Percentiles rank a stretch among this genome's conserved stretches.
Conservation (phyloP, 2,329 filamentous ascomycete species). For the Endoconidiophora laricicola region DNA sequence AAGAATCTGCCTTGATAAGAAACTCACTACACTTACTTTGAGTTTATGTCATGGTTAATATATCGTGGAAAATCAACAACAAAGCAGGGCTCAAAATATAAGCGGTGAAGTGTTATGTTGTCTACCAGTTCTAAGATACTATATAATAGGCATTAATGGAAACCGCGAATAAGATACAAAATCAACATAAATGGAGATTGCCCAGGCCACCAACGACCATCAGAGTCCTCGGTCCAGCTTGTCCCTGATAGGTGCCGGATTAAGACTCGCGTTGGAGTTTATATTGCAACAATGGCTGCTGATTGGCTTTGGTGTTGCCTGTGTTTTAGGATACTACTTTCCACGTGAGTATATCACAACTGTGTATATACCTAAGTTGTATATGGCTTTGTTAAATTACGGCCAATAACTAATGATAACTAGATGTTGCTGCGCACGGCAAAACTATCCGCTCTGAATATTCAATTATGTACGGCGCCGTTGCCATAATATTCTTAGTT, state of each 20-base stretch:
- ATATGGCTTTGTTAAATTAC: not conserved
- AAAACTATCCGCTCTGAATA: slow-evolving; percentile 36
- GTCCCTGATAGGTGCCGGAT: not conserved
- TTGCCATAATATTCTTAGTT: slow-evolving; percentile 53
- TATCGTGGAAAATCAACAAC: too few species aligned
- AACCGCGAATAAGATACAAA: too few species aligned
- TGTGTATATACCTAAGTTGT: not conserved
- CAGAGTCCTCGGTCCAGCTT: too few species aligned
- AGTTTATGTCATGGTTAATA: too few species aligned
- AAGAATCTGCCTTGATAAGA: too few species aligned
- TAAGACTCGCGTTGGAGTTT: not conserved
- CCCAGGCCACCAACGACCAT: too few species aligned
- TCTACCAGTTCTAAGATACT: too few species aligned
- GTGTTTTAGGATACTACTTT: slow-evolving; percentile 30
- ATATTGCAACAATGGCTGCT: slow-evolving; percentile 47
- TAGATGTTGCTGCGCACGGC: slow-evolving; percentile 32
- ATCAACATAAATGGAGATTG: too few species aligned
- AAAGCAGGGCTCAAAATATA: too few species aligned
- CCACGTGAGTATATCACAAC: slow-evolving; percentile 22
- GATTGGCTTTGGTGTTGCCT: slow-evolving; percentile 39
- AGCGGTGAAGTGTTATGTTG: too few species aligned
- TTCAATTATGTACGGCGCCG: slow-evolving; percentile 50
- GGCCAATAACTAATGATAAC: slow-evolving; percentile 8
- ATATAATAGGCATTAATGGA: too few species aligned
- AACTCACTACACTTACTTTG: too few species aligned